phyloP scores from a whole-genome alignment of 768 basidiomycete genomes.

The Mycena epipterygia region DNA sequence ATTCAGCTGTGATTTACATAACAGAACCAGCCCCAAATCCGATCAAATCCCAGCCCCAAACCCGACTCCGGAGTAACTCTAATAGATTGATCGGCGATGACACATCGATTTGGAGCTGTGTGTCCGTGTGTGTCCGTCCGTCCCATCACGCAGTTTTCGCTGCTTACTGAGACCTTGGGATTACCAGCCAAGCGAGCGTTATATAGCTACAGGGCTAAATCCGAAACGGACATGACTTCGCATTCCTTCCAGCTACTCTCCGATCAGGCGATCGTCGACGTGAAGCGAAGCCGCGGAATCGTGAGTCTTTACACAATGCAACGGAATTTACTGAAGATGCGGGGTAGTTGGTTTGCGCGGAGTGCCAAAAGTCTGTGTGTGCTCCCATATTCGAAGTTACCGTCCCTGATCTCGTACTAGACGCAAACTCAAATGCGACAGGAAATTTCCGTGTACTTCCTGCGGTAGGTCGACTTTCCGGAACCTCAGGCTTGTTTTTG shows the following conservation, averaged over 20 bases:
- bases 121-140: too few species aligned
- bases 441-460: constrained; percentile 3
- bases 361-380: constrained; percentile 3
- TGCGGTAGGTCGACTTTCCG: not conserved
- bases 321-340: not conserved
- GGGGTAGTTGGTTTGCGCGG: not conserved
- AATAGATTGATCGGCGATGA: too few species aligned
- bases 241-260: constrained; percentile 7
- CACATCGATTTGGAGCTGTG: too few species aligned
- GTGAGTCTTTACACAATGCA: not conserved
- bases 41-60: too few species aligned
- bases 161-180: too few species aligned
- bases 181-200: too few species aligned
- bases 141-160: too few species aligned
- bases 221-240: not conserved
- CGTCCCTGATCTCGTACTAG: not conserved
- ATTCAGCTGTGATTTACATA: too few species aligned
- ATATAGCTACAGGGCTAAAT: too few species aligned
- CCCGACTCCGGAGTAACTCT: too few species aligned
- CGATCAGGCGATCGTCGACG: constrained; percentile 1
- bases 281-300: constrained; percentile 11
- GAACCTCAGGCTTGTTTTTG: not conserved
- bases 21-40: too few species aligned
- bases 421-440: constrained; percentile 13
- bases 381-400: too few species aligned